phyloP scores from a whole-genome alignment of 192 early-diverging fungal species.

The Dimargaris xerosporica region DNA sequence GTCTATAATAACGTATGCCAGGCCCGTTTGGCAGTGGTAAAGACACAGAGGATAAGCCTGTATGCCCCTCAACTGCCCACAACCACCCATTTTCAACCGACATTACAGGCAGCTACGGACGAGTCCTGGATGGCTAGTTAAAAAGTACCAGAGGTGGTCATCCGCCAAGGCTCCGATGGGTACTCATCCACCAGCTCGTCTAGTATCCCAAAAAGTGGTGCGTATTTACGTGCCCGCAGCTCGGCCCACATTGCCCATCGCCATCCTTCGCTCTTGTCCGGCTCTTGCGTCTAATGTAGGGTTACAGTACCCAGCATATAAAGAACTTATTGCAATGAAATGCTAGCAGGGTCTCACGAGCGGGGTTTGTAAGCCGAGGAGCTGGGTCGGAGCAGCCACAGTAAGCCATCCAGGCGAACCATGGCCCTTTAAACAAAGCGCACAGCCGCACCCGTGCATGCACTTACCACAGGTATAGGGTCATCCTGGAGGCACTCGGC shows the following conservation, averaged over 20 bases:
- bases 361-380: no score
- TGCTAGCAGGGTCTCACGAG: background rate
- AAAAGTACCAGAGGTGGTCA: background rate
- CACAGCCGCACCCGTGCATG: no score
- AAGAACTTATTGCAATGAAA: background rate
- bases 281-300: background rate
- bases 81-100: no score
- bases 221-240: background rate
- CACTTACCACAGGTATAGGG: background rate
- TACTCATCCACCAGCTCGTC: constrained; percentile 7
- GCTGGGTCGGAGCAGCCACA: no score
- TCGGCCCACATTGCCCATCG: background rate
- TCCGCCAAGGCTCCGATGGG: background rate
- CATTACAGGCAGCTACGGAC: no score
- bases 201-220: constrained; percentile 9
- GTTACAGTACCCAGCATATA: background rate
- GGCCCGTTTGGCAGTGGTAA: no score
- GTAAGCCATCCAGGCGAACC: no score
- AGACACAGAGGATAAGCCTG: no score
- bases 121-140: no score
- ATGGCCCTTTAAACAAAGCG: no score
- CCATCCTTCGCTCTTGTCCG: constrained; percentile 10
- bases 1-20: no score
- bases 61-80: no score
- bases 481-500: constrained; percentile 9